phyloP scores from a whole-genome alignment of 176 grass and related monocot species.

The Typha latifolia region DNA sequence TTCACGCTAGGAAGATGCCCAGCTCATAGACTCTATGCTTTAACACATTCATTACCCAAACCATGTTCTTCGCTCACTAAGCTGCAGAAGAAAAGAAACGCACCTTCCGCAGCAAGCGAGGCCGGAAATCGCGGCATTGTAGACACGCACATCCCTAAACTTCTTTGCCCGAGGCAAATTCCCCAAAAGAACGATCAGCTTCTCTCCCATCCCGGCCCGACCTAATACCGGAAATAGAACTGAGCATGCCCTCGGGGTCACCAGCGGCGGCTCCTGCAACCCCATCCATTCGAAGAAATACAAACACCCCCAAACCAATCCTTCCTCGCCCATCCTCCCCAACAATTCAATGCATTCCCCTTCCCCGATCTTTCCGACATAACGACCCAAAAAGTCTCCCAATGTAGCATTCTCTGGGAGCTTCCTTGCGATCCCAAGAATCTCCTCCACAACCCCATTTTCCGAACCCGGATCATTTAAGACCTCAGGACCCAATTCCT shows the following conservation, averaged over 20 bases:
- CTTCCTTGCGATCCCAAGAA: slow-evolving; percentile 24
- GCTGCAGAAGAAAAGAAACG: not conserved
- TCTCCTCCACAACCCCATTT: slow-evolving; percentile 14
- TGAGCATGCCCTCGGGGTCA: slow-evolving; percentile 17
- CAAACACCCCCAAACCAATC: slow-evolving; percentile 23
- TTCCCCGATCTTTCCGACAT: slow-evolving; percentile 18
- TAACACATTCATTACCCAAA: too few species aligned
- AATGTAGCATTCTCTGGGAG: slow-evolving; percentile 32
- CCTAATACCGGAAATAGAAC: slow-evolving; percentile 25
- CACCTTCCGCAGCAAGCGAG: slow-evolving; percentile 34
- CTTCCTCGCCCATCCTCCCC: slow-evolving; percentile 27
- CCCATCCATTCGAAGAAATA: slow-evolving; percentile 36
- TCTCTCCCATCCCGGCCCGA: slow-evolving; percentile 22
- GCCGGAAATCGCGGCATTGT: slow-evolving; percentile 31
- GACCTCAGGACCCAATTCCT: not conserved
- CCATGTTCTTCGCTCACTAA: too few species aligned
- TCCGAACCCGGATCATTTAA: not conserved
- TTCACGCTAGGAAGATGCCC: too few species aligned
- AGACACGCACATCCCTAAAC: slow-evolving; percentile 31
- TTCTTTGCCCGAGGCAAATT: slow-evolving; percentile 22
- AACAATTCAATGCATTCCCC: slow-evolving; percentile 32
- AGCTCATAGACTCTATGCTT: too few species aligned
- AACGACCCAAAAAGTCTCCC: slow-evolving; percentile 14
- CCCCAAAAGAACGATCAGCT: slow-evolving; percentile 27
- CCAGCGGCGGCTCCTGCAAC: slow-evolving; percentile 26